Evolutionary conservation across 2,329 filamentous ascomycete genomes (phyloP), one percentile per base, ranked within the genome.

Genomic region (Ophiobolus disseminans): DNA sequence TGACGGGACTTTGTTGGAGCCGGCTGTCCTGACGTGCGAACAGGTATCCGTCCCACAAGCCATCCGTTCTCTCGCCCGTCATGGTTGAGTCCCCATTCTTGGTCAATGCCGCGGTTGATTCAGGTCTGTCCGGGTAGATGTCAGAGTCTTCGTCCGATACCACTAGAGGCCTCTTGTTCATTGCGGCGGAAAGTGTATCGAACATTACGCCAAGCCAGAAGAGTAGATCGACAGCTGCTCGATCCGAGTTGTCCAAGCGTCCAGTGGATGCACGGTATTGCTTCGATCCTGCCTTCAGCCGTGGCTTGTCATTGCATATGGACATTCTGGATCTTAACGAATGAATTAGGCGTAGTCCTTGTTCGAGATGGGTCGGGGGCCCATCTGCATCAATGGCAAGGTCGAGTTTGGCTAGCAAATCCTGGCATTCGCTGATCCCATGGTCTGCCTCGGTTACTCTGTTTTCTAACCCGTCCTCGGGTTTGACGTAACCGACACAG

Each of bases 181-280:
- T 81, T 1, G 80, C 80, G 0, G 82, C 76, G 0, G 79, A 82
- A 7, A 84, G 65, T 0, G 82, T 84, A 57, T 85, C 82, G 38
- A 83, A 81, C 82, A 85, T 85, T 36, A 84, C 72, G 0, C 78
- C 80, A 13, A 85, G 69, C 82, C 82, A 85, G 58, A 81, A 84
- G 2, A 85, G 59, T 9, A 85, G 66, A 10, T 80, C 75, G 20
- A 85, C 72, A 0, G 82, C 84, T 9, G 75, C 69, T 14, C 69
- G 67, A 63, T 78, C 69, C 14, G 73, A 68, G 21, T 59, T 48
- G 34, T 64, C 68, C 10, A 74, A 56, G 5, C 52, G 50, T 22
- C 61, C 58, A 4, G 49, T 39, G 5, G 55, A 53, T n/a, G 48
- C 39, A 5, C 48, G 55, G 17, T 55, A 44, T 34, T 50, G 51